phyloP scores from a whole-genome alignment of 2,329 filamentous ascomycete genomes.

The Aspergillus aculeatinus region DNA sequence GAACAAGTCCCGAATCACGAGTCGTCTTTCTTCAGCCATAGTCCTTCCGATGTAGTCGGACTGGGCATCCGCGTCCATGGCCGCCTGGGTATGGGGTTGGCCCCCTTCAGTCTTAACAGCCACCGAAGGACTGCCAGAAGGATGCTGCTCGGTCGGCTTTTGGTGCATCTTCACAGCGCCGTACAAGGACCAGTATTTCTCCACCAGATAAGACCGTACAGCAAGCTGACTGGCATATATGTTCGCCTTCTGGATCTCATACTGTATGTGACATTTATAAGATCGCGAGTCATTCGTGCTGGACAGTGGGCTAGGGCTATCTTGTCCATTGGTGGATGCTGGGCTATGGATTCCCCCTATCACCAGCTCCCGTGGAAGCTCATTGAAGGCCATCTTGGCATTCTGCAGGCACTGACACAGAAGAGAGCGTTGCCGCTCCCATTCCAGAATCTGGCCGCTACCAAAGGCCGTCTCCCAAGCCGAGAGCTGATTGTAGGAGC shows the following conservation, averaged over 20 bases:
- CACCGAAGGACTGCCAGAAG: conserved; percentile 14
- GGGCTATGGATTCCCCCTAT: conserved; percentile 46
- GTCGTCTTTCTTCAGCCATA: conserved; percentile 73
- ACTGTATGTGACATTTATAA: conserved; percentile 57
- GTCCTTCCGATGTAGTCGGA: conserved; percentile 57
- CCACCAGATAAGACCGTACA: conserved; percentile 80
- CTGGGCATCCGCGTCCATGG: conserved; percentile 36
- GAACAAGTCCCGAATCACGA: conserved; percentile 78
- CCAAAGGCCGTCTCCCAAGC: conserved; percentile 83
- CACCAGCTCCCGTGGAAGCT: conserved; percentile 67
- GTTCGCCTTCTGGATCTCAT: conserved; percentile 89
- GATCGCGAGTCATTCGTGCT: conserved; percentile 38
- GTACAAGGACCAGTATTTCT: conserved; percentile 77
- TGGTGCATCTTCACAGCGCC: conserved; percentile 56
- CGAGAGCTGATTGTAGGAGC: conserved; percentile 74
- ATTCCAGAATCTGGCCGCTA: conserved; percentile 71
- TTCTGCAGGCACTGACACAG: conserved; percentile 68
- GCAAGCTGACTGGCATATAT: conserved; percentile 79
- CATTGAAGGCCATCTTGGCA: conserved; percentile 67
- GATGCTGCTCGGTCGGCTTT: conserved; percentile 16
- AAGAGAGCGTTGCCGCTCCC: conserved; percentile 72
- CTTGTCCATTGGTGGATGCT: conserved; percentile 23
- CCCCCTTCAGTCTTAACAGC: conserved; percentile 22
- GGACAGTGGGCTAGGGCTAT: conserved; percentile 52
- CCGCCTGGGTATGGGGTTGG: conserved; percentile 27